Evolutionary conservation across 352 stramenopile species (phyloP).

Genomic region (Halophytophthora batemanensis): DNA sequence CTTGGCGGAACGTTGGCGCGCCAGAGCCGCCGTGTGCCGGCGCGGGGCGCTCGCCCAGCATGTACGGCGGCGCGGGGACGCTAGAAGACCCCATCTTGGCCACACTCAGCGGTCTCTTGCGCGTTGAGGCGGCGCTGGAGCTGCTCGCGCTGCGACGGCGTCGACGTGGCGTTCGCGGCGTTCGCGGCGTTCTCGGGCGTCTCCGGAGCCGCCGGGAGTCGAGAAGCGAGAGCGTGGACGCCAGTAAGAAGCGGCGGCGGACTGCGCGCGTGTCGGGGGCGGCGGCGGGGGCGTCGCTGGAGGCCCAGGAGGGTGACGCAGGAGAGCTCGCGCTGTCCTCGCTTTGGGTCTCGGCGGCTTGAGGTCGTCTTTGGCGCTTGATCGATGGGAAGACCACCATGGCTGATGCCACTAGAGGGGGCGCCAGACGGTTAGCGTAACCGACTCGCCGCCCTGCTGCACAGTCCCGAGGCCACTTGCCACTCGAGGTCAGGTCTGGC

Average conservation of each 20-base stretch:
- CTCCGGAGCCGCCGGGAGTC: conserved; percentile 8
- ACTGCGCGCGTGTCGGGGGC: conserved; percentile 14
- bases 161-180: conserved; percentile 3
- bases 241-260: conserved; percentile 8
- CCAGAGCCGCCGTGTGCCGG: conserved; percentile 49
- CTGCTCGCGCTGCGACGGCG: not conserved
- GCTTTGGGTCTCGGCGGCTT: conserved; percentile 1
- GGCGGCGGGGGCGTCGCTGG: conserved; percentile 9
- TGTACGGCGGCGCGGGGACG: conserved; percentile 65
- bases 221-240: conserved; percentile 17
- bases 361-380: conserved; percentile 17
- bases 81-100: conserved; percentile 25
- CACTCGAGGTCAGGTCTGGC: too few species aligned
- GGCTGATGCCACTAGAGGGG: conserved; percentile 22
- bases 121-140: conserved; percentile 3
- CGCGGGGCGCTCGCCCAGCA: conserved; percentile 74
- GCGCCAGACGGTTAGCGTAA: conserved; percentile 15
- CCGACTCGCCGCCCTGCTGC: not conserved
- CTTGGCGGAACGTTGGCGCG: conserved; percentile 65
- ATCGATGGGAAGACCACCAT: conserved; percentile 16
- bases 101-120: not conserved
- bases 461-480: too few species aligned
- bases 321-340: conserved; percentile 15
- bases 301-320: too few species aligned
- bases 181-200: conserved; percentile 2